Evolutionary conservation across 352 stramenopile species (phyloP).

Genomic region (Pythium dissimile): DNA sequence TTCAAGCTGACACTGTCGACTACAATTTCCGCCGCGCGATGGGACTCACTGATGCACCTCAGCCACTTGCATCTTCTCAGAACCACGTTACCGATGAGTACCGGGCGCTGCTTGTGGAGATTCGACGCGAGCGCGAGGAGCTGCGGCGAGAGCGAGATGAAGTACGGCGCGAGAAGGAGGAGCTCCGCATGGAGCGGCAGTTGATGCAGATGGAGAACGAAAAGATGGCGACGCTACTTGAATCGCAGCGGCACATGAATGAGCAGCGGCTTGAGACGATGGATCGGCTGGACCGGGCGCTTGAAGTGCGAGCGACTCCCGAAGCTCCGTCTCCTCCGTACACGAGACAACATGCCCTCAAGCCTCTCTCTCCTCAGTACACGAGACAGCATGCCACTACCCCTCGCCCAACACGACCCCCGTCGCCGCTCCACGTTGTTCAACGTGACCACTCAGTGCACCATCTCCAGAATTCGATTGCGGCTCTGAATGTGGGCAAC

Average conservation of each 20-base stretch:
- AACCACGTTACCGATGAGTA: slow-evolving; percentile 58
- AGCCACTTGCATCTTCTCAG: slow-evolving; percentile 6
- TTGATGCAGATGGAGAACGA: slow-evolving; percentile 77
- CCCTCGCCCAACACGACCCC: neutral
- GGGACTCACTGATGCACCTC: slow-evolving; percentile 11
- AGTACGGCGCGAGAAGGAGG: slow-evolving; percentile 60
- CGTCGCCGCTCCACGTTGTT: slow-evolving; percentile 12
- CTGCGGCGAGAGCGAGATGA: slow-evolving; percentile 68
- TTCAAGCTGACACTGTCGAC: slow-evolving; percentile 9
- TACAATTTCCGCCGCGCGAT: slow-evolving; percentile 15
- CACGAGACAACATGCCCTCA: neutral
- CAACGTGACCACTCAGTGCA: slow-evolving; percentile 16
- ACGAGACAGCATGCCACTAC: neutral
- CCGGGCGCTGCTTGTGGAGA: slow-evolving; percentile 54
- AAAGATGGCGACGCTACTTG: slow-evolving; percentile 58
- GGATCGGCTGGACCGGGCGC: slow-evolving; percentile 10
- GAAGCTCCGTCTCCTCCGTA: neutral
- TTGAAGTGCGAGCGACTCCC: neutral
- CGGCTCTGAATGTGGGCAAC: slow-evolving; percentile 4
- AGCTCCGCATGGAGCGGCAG: slow-evolving; percentile 62
- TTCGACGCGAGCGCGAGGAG: slow-evolving; percentile 70
- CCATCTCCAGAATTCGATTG: slow-evolving; percentile 13
- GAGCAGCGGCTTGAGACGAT: slow-evolving; percentile 45
- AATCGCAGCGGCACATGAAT: slow-evolving; percentile 52
- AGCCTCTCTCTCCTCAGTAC: slow-evolving; percentile 3